Evolutionary conservation across 176 grass and related monocot species (phyloP), one percentile per base, ranked within the genome.

Genomic region (Microstegium vimineum): DNA sequence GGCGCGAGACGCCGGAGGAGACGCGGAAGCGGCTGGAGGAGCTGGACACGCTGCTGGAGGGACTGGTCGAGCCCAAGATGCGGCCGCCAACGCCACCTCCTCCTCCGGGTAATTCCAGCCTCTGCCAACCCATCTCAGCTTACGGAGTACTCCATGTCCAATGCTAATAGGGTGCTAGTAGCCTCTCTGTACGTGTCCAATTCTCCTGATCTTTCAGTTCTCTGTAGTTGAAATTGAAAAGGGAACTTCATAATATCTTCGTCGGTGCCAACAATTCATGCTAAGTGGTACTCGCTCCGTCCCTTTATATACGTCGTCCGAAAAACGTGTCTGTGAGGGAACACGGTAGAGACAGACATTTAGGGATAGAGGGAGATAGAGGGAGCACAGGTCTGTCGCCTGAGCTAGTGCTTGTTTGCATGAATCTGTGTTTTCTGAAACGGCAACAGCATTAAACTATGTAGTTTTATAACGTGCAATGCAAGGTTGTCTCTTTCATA

Each of bases 21-120:
- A 75, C 88, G 10, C 81, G 85, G 42, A 88, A 76, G 61, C 83
- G 90, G 67, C 84, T 97, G 69, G 90, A 60, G 69, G 74, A 87
- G 74, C 95, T 97, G 34, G 95, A 97, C 71, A 60, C 81, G 81
- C 88, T 94, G 84, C 81, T 97, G 33, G 81, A 94, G 66, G 83
- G 77, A 42, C 90, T 97, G 18, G 79, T 85, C n/a, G 83, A 97
- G 57, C 85, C 71, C 30, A 88, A 74, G 78, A 83, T 81, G 57
- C 83, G 83, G 28, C 69, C 86, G 4, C 66, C 40, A 26, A 23
- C 76, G 42, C 71, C 86, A 2, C 79, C 86, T 40, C 74, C 80
- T 33, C 83, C 80, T 30, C 77, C 77, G 10, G 84, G 84, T 90
- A 71, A 66, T n/a, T n/a, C n/a, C 35, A 45, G 14, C 22, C 64